Conservation (phyloP, 495 filamentous ascomycete genomes). For the Massariosphaeria phaeospora region DNA sequence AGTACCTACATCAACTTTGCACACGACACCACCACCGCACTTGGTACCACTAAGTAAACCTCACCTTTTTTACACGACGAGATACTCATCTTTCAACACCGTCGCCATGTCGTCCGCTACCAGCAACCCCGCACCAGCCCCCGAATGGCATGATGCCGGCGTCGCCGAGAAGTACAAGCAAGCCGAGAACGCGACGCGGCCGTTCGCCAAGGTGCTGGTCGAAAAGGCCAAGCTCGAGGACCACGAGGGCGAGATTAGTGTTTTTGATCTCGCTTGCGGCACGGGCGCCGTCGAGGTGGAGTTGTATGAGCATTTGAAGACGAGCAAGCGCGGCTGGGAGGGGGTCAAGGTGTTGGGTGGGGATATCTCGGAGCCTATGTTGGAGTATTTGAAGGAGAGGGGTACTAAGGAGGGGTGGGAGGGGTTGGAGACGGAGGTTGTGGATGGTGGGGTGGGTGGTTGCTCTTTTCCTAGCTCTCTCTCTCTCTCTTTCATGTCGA, state of each 20-base stretch:
- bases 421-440: slow-evolving; percentile 1
- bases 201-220: not conserved
- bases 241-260: not conserved
- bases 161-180: slow-evolving; percentile 2
- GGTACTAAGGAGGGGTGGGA: slow-evolving; percentile 6
- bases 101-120: not conserved
- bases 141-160: not conserved
- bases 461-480: not conserved
- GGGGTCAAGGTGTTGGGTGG: not conserved
- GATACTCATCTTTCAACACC: too few species aligned
- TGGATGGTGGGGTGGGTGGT: slow-evolving; percentile 10
- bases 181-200: slow-evolving; percentile 7
- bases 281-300: slow-evolving; percentile 5
- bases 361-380: slow-evolving; percentile 7
- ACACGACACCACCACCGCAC: too few species aligned
- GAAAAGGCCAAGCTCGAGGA: not conserved
- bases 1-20: too few species aligned
- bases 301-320: slow-evolving; percentile 1
- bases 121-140: not conserved
- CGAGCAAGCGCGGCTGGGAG: slow-evolving; percentile 5
- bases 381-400: slow-evolving; percentile 7
- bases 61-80: too few species aligned
- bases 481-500: not conserved
- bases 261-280: slow-evolving; percentile 18
- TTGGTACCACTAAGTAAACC: too few species aligned